Percentiles rank a stretch among this genome's conserved stretches.
phyloP scores from a whole-genome alignment of 2,329 filamentous ascomycete genomes.

The Aspergillus pseudoterreus region DNA sequence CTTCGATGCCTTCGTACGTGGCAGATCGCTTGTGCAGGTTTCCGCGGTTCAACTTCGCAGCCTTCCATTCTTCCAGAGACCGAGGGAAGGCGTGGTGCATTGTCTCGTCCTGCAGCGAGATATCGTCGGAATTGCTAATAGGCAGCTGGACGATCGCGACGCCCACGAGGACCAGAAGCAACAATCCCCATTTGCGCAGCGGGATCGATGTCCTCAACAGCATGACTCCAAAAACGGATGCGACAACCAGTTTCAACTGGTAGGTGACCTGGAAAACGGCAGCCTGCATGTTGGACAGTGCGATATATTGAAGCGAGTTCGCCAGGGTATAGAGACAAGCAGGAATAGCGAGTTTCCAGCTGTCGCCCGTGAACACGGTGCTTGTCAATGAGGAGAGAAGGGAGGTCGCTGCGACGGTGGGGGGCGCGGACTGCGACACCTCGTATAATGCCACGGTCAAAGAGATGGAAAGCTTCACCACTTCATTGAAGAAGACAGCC shows the following conservation, averaged over 20 bases:
- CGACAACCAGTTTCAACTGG: constrained; percentile 90
- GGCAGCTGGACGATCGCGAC: constrained; percentile 84
- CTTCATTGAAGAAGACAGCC: constrained; percentile 87
- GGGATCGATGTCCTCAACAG: constrained; percentile 71
- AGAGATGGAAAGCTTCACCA: constrained; percentile 83
- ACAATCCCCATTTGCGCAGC: constrained; percentile 71
- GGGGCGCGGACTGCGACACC: constrained; percentile 70
- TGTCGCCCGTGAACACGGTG: constrained; percentile 81
- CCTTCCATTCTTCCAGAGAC: constrained; percentile 70
- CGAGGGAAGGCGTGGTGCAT: constrained; percentile 68
- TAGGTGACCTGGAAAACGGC: constrained; percentile 92
- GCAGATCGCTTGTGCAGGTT: constrained; percentile 68
- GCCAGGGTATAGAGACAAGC: constrained; percentile 86
- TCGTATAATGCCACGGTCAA: constrained; percentile 86
- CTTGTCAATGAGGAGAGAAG: constrained; percentile 76
- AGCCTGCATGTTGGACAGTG: constrained; percentile 84
- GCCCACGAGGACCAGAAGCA: constrained; percentile 75
- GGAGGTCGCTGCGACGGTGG: constrained; percentile 74
- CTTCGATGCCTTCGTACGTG: constrained; percentile 83
- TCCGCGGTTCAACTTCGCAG: constrained; percentile 47
- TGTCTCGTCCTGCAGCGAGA: constrained; percentile 55
- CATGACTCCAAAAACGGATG: constrained; percentile 78
- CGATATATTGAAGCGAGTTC: constrained; percentile 90
- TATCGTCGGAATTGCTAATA: constrained; percentile 53
- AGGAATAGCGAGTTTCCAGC: constrained; percentile 91